Evolutionary conservation across 139 green algal genomes (phyloP).

Genomic region (Coccomyxa sp.): DNA sequence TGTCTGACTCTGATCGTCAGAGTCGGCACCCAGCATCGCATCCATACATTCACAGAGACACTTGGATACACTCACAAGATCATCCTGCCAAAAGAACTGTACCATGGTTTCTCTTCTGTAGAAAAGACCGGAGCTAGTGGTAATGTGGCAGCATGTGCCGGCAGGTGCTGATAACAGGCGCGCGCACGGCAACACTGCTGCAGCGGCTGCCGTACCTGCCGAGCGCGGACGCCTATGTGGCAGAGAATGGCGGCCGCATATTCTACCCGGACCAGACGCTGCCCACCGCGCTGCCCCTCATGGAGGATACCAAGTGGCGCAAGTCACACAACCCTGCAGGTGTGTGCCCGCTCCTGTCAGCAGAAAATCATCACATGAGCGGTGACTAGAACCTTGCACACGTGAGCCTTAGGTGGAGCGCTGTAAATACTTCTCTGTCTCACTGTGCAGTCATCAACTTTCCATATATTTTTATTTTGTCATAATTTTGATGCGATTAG

Average conservation of each 20-base stretch:
- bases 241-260: conserved; percentile 74
- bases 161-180: conserved; percentile 43
- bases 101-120: not conserved
- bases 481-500: too few relatives aligned
- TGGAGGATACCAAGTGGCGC: conserved; percentile 63
- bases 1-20: too few relatives aligned
- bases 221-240: conserved; percentile 64
- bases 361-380: not conserved
- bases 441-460: too few relatives aligned
- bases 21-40: not conserved
- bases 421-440: too few relatives aligned
- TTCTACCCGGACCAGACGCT: conserved; percentile 42
- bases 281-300: conserved; percentile 40
- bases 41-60: too few relatives aligned
- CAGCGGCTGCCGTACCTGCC: conserved; percentile 74
- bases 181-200: conserved; percentile 62
- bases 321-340: conserved; percentile 16
- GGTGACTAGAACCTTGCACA: not conserved
- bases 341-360: not conserved
- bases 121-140: not conserved
- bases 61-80: too few relatives aligned
- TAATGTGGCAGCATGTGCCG: not conserved
- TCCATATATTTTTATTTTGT: too few relatives aligned
- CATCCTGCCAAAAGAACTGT: not conserved
- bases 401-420: too few relatives aligned